Conservation (phyloP, 2,329 filamentous ascomycete genomes). For the Calonectria montana region DNA sequence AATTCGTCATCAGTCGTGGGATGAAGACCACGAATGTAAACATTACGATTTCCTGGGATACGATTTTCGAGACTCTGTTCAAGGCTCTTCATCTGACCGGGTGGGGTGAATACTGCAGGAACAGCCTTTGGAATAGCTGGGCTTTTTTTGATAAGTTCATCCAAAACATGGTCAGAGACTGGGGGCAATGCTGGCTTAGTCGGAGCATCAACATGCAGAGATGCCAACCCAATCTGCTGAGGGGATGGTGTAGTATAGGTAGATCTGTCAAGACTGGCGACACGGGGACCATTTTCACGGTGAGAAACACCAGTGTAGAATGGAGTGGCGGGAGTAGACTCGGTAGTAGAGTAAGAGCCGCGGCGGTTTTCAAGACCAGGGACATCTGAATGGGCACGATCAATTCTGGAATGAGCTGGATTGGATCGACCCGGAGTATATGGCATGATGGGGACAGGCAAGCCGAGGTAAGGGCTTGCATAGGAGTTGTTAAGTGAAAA, state of each 20-base stretch:
- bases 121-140: conserved; percentile 89
- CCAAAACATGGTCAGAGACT: conserved; percentile 63
- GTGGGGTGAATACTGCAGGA: conserved; percentile 87
- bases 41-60: conserved; percentile 91
- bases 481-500: conserved; percentile 50
- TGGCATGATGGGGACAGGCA: conserved; percentile 57
- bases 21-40: conserved; percentile 96
- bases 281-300: conserved; percentile 69
- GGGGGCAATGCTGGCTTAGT: conserved; percentile 56
- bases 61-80: conserved; percentile 96
- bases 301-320: conserved; percentile 70
- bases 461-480: conserved; percentile 50
- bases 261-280: conserved; percentile 70
- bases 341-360: conserved; percentile 75
- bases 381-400: conserved; percentile 63
- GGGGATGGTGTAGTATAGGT: conserved; percentile 76
- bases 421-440: conserved; percentile 64
- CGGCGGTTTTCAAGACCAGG: conserved; percentile 74
- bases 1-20: conserved; percentile 95
- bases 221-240: conserved; percentile 63
- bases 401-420: conserved; percentile 57
- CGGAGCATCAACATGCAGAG: conserved; percentile 52
- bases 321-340: conserved; percentile 74
- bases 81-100: conserved; percentile 87
- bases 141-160: conserved; percentile 77